Conservation (phyloP, 805 yeast genomes). For the Metschnikowia aberdeeniae region DNA sequence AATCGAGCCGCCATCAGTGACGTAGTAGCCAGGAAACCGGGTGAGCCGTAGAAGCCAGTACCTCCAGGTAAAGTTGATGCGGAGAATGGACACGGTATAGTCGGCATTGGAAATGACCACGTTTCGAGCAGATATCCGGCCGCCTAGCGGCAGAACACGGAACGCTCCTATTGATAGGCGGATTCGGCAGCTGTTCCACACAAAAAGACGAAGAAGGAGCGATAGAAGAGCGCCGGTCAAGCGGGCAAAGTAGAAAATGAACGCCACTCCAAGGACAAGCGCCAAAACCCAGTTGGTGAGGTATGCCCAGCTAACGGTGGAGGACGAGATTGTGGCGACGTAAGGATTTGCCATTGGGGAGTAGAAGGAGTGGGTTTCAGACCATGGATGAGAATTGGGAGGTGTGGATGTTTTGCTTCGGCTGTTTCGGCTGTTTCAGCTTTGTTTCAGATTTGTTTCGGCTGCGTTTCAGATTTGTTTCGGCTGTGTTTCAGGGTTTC, state of each 20-base stretch:
- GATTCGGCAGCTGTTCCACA: conserved; percentile 63
- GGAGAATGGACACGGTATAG: conserved; percentile 63
- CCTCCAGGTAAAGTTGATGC: conserved; percentile 81
- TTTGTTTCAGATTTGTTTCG: not conserved
- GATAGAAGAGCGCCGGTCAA: conserved; percentile 60
- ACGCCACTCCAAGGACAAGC: conserved; percentile 54
- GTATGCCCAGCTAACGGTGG: conserved; percentile 54
- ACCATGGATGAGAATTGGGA: not conserved
- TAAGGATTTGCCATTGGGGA: not conserved
- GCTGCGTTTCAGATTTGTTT: too few relatives aligned
- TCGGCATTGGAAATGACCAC: conserved; percentile 69
- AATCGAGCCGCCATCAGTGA: conserved; percentile 15
- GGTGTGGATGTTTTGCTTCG: not conserved
- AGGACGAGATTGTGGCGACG: conserved; percentile 3
- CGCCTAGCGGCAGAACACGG: conserved; percentile 76
- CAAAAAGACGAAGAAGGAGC: conserved; percentile 41
- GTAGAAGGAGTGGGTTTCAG: not conserved
- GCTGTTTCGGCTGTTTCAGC: not conserved
- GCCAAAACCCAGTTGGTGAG: conserved; percentile 78
- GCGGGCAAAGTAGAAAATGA: conserved; percentile 75
- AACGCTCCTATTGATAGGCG: conserved; percentile 68
- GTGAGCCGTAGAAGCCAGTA: conserved; percentile 66
- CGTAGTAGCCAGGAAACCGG: conserved; percentile 34
- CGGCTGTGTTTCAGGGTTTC: too few relatives aligned
- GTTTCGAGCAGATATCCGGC: conserved; percentile 75